Conservation (phyloP, 257 asterid genomes). For the Nicotiana noctiflora region DNA sequence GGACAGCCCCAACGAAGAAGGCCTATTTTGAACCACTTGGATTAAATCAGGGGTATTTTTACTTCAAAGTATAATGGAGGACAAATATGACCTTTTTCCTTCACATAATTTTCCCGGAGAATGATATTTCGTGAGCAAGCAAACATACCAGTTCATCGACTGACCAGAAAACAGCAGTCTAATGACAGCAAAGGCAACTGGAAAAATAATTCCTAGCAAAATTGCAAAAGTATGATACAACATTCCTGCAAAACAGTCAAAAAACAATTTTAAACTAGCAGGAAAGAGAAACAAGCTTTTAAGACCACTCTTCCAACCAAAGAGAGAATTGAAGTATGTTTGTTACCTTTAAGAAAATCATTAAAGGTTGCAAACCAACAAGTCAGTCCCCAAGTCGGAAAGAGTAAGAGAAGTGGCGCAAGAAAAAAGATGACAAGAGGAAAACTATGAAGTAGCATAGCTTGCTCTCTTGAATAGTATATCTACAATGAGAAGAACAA, state of each 20-base stretch:
- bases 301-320: constrained; percentile 9
- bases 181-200: constrained; percentile 57
- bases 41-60: no score
- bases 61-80: no score
- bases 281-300: neutral
- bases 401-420: constrained; percentile 64
- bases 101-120: neutral
- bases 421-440: constrained; percentile 71
- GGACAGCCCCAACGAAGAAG: no score
- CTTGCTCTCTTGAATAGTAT: constrained; percentile 61
- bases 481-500: constrained; percentile 30
- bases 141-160: constrained; percentile 81
- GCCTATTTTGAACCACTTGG: no score
- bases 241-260: constrained; percentile 52
- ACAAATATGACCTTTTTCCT: no score
- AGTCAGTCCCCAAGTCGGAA: constrained; percentile 43
- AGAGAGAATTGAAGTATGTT: constrained; percentile 11
- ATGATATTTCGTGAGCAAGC: constrained; percentile 12
- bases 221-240: constrained; percentile 62
- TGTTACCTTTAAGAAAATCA: constrained; percentile 73
- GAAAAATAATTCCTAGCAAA: constrained; percentile 59
- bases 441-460: constrained; percentile 65
- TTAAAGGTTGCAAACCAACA: constrained; percentile 38
- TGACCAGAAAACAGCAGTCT: constrained; percentile 58
- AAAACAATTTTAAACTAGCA: constrained; percentile 4